These are phyloP conservation scores for Penicillium goetzii DNA, from an alignment of 495 filamentous ascomycete genomes.

Conservation along the genomic window DNA sequence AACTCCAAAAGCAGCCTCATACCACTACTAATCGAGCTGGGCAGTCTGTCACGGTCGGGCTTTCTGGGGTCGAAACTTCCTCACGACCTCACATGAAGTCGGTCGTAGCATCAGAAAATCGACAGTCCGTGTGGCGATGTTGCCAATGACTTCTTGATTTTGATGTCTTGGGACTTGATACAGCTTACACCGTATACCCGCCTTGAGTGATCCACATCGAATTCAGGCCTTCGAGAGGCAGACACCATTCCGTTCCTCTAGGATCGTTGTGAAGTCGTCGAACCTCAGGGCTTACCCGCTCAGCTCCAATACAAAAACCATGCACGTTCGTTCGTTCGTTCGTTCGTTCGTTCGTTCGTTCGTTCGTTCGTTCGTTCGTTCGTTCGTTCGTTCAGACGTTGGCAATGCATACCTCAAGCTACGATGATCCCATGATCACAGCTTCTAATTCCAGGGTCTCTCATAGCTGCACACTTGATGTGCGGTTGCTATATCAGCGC, in stretches of 20 bases:
- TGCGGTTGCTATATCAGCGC: background rate
- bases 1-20: background rate
- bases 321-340: background rate
- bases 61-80: background rate
- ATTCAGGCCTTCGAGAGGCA: background rate
- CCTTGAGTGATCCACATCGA: background rate
- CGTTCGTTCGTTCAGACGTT: background rate
- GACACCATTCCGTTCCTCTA: too few relatives aligned
- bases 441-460: background rate
- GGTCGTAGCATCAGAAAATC: background rate
- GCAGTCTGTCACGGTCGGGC: background rate
- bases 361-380: background rate
- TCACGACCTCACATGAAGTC: background rate
- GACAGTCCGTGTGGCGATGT: background rate
- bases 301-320: background rate
- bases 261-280: too few relatives aligned
- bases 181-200: background rate
- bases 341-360: background rate
- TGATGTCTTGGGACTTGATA: background rate
- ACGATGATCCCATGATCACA: background rate
- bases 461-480: background rate
- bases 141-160: background rate
- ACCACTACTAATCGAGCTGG: background rate
- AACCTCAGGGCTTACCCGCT: too few relatives aligned
- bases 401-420: background rate